Base-by-base conservation (phyloP, 495 filamentous ascomycete genomes). In the Hyphodiscus hymeniophilus region DNA sequence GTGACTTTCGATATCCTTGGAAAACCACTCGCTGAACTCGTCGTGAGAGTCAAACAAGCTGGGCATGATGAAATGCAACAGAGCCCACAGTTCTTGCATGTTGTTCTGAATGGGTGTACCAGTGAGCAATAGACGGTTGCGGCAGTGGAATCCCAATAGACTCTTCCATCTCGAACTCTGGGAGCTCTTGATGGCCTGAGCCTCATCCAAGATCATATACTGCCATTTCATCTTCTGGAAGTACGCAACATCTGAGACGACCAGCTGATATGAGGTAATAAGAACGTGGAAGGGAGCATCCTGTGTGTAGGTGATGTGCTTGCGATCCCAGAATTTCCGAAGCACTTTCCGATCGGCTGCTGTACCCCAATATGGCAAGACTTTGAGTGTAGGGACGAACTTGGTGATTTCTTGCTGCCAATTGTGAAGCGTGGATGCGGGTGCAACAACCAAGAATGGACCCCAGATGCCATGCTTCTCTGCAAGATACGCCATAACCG, bases 11-110 rank as follows among this genome's bases (percentile, higher is more conserved):
- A 98, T 98, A 58, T 98, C 92, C 63, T 97, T 97, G 26, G 94
- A 97, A 67, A 98, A 98, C 92, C 92, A 98, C 60, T 98, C 92
- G 69, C 89, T 95, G 65, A 98, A 98, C 62, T 98, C 92, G 61
- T 98, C 92, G 63, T 98, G 92, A 2, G 89, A 96, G 62, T 98
- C 92, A 66, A 98, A 98, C 18, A 98, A 71, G 32, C 85, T 94
- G 11, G 92, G 92, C 92, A 98, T 98, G 70, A 98, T 98, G 65
- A 98, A 98, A 73, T 98, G 92, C 30, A 98, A 71, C 51, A 98
- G 70, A 32, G 92, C 92, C 92, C 92, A 98, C 40, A 98, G 68
- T 67, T 98, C 92, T 64, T 98, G 92, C 92, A 98, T 98, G 72
- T 96, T 97, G 66, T 98, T 98, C 66, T 98, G 92, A 60, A 98